These are phyloP conservation scores for Domatiomyces globalis DNA, from an alignment of 2,329 filamentous ascomycete species.

Conservation along the genomic window DNA sequence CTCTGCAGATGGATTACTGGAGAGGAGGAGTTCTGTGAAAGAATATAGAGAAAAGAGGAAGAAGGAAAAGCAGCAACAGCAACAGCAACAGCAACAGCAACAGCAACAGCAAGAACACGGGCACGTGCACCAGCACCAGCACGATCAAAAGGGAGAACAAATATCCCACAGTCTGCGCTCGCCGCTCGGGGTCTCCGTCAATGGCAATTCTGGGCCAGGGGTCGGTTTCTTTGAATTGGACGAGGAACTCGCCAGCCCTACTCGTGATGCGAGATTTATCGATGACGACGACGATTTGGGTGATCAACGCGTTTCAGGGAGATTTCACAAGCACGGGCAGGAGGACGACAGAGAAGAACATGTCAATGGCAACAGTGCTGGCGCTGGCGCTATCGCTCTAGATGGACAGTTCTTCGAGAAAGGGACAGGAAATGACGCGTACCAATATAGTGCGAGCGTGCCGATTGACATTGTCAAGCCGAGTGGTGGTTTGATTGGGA, in stretches of 20 bases:
- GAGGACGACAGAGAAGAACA: slow-evolving; percentile 2
- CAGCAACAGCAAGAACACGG: neutral
- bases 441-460: slow-evolving; percentile 8
- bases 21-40: neutral
- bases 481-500: slow-evolving; percentile 13
- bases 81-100: neutral
- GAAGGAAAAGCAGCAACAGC: neutral
- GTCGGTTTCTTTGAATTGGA: slow-evolving; percentile 18
- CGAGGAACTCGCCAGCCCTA: slow-evolving; percentile 15
- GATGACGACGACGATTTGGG: slow-evolving; percentile 1
- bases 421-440: neutral
- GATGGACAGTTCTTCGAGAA: neutral
- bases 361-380: neutral
- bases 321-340: neutral
- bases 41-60: neutral
- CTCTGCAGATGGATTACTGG: neutral
- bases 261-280: slow-evolving; percentile 6
- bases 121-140: neutral
- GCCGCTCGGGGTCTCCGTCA: slow-evolving; percentile 7
- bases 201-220: slow-evolving; percentile 10
- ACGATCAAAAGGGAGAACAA: slow-evolving; percentile 2
- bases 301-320: slow-evolving; percentile 1
- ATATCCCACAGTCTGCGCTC: slow-evolving; percentile 10
- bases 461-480: slow-evolving; percentile 17
- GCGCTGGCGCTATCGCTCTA: neutral